Percentiles rank a stretch among this genome's conserved stretches.
Conservation (phyloP, 2,329 filamentous ascomycete genomes). For the Stylonectria norvegica region DNA sequence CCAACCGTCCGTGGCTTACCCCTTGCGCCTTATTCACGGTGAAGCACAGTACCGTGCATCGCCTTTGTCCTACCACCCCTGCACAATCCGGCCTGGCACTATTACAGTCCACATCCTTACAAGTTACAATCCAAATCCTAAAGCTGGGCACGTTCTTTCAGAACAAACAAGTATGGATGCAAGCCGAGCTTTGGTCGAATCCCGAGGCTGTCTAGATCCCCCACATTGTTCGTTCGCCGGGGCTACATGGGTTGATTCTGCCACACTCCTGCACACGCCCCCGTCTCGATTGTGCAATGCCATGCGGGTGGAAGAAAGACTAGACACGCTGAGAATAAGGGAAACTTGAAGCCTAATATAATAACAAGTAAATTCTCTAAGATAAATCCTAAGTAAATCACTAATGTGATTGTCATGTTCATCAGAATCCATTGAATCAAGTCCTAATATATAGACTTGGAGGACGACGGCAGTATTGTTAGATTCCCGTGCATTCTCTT, state of each 20-base stretch:
- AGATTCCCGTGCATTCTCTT: too few relatives aligned
- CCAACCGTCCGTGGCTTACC: conserved; percentile 1
- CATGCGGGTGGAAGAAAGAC: too few relatives aligned
- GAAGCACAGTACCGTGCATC: conserved; percentile 22
- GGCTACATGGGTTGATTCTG: conserved; percentile 15
- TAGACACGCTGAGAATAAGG: too few relatives aligned
- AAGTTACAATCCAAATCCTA: conserved; percentile 7
- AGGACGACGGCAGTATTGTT: too few relatives aligned
- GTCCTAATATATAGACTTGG: too few relatives aligned
- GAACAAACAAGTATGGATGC: neutral
- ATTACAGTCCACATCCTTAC: too few relatives aligned
- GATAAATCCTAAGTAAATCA: too few relatives aligned
- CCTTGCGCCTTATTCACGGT: conserved; percentile 26
- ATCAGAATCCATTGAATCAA: too few relatives aligned
- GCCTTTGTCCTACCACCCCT: conserved; percentile 14
- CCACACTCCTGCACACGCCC: conserved; percentile 6
- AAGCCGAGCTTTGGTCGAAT: conserved; percentile 8
- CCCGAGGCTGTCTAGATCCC: conserved; percentile 6
- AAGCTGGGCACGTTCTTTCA: conserved; percentile 2
- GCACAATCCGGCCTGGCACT: too few relatives aligned
- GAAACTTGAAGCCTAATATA: too few relatives aligned
- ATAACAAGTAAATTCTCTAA: too few relatives aligned
- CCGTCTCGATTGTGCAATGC: conserved; percentile 1
- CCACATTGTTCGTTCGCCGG: conserved; percentile 13
- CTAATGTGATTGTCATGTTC: too few relatives aligned